Base-by-base conservation (phyloP, 495 filamentous ascomycete species). In the Penicilliopsis zonata region DNA sequence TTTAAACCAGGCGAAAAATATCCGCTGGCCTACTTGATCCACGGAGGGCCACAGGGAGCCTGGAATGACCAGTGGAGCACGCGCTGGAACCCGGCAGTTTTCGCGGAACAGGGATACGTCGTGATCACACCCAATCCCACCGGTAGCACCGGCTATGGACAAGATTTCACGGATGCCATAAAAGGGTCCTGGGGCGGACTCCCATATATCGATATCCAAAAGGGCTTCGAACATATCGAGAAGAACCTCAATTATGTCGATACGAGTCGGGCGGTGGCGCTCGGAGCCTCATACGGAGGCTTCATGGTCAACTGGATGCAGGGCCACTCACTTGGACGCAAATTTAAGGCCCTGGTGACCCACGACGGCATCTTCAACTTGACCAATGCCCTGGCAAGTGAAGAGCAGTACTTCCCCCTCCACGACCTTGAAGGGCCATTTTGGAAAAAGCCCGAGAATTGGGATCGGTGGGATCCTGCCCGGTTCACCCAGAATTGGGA, bases 301-400 rank as follows among this genome's bases (percentile, higher is more conserved):
- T 93, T 74, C 47, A 86, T 86, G 83, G 75, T 83, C 47, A 86
- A 67, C 39, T 71, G 67, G 67, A 69, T 71, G 9, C 67, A 71
- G 33, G 67, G 67, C 9, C 63, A 71, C 20, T 41, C 52, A 2
- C 50, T 72, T 7, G 65, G 63, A 10, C 77, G 81, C 30, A 81
- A 82, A 43, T 90, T 92, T 69, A 85, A 85, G 51, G 86, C 86
- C 2, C 69, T 93, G 1, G 85, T 93, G 6, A 86, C 80, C 37
- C 88, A 96, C 52, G 88, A 94, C 52, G 87, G 87, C 20, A 74
- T 88, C 16, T 93, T 86, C 59, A 82, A 72, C 50, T 86, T 82
- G 41, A 65, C 75, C 4, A 74, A 72, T 30, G 76, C 85, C 53
- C 72, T 86, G 38, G 57, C 70, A 8, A 80, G 72, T 15, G 87